Evolutionary conservation across 352 stramenopile species (phyloP).

Genomic region (Phytophthora litchii): DNA sequence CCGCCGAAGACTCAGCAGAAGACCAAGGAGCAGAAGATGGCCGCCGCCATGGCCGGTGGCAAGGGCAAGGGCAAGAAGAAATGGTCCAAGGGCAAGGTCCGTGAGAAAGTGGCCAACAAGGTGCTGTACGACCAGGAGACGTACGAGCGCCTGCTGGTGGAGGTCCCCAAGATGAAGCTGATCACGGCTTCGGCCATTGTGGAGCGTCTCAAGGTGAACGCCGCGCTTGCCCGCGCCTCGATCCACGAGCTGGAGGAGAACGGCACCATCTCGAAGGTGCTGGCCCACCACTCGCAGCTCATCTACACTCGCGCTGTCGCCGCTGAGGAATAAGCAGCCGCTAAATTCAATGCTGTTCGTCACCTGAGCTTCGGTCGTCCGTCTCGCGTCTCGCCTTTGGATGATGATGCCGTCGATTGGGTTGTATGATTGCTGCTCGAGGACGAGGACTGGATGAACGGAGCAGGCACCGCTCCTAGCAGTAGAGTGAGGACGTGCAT

Average conservation of each 20-base stretch:
- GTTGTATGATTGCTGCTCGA: conserved; percentile 16
- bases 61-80: conserved; percentile 99
- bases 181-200: conserved; percentile 99
- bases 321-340: conserved; percentile 74
- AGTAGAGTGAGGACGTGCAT: conserved; percentile 43
- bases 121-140: conserved; percentile 99
- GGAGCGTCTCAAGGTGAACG: conserved; percentile 99
- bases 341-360: conserved; percentile 20
- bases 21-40: conserved; percentile 99
- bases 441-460: conserved; percentile 21
- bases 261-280: conserved; percentile 95
- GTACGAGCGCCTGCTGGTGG: conserved; percentile 97
- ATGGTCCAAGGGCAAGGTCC: conserved; percentile 99
- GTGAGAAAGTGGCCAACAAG: conserved; percentile 99
- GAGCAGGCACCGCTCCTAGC: conserved; percentile 29
- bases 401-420: conserved; percentile 11
- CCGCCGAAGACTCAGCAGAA: conserved; percentile 99
- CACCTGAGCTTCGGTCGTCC: conserved; percentile 18
- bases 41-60: conserved; percentile 98
- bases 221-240: conserved; percentile 96
- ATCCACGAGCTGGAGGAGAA: conserved; percentile 97
- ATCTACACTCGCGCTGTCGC: conserved; percentile 98
- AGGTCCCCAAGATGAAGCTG: conserved; percentile 99
- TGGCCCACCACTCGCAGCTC: conserved; percentile 95
- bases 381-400: conserved; percentile 10